A percentile compares a stretch with the other conserved stretches of the same genome.
Evolutionary conservation across 495 filamentous ascomycete genomes (phyloP).

Genomic region (Aspergillus nanangensis): DNA sequence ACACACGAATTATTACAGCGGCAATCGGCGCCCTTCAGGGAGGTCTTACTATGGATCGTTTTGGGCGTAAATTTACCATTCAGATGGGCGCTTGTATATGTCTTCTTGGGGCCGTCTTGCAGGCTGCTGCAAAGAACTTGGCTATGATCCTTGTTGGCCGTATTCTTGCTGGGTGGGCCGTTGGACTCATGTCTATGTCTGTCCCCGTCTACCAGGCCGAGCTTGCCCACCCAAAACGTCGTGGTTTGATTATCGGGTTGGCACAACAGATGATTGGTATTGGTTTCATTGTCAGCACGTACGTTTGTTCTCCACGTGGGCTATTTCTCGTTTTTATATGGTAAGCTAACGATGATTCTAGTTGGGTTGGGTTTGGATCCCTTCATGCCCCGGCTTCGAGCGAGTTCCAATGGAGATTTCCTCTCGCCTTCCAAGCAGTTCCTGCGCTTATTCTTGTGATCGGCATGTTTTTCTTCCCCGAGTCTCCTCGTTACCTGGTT

Average conservation of each 20-base stretch:
- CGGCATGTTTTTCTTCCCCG: slow-evolving; percentile 50
- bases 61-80: slow-evolving; percentile 51
- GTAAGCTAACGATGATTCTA: slow-evolving; percentile 15
- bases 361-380: slow-evolving; percentile 55
- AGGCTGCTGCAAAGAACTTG: slow-evolving; percentile 47
- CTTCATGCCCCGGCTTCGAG: slow-evolving; percentile 34
- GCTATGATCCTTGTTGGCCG: slow-evolving; percentile 59
- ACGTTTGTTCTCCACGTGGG: slow-evolving; percentile 9
- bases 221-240: slow-evolving; percentile 45
- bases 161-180: slow-evolving; percentile 57
- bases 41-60: slow-evolving; percentile 36
- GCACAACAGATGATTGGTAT: slow-evolving; percentile 59
- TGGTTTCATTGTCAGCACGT: slow-evolving; percentile 49
- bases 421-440: slow-evolving; percentile 49
- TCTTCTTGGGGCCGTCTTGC: slow-evolving; percentile 51
- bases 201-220: slow-evolving; percentile 58
- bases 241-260: slow-evolving; percentile 53
- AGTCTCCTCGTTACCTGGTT: slow-evolving; percentile 53
- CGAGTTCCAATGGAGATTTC: slow-evolving; percentile 52
- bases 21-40: slow-evolving; percentile 32
- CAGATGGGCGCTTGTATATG: slow-evolving; percentile 52
- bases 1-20: slow-evolving; percentile 16
- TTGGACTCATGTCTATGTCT: slow-evolving; percentile 54
- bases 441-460: slow-evolving; percentile 39
- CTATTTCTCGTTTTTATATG: no score